phyloP scores from a whole-genome alignment of 805 yeast genomes.

The Torulaspora delbrueckii region DNA sequence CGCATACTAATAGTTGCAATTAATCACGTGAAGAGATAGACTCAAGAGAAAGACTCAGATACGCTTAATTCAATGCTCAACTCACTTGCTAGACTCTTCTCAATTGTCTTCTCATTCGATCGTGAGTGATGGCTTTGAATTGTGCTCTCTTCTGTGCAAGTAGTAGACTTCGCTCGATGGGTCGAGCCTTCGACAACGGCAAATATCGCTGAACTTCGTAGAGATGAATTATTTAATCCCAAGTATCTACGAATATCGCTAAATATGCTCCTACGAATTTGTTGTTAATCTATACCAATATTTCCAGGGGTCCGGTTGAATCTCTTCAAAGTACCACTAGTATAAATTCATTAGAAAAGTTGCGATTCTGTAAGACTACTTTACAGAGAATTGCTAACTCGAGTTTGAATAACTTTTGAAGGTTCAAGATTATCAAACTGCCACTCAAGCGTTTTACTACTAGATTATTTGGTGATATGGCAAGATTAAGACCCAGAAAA shows the following conservation, averaged over 20 bases:
- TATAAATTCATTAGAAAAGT: too few relatives aligned
- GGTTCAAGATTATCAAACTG: background rate
- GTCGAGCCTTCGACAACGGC: background rate
- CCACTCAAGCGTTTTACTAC: background rate
- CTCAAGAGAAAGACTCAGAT: too few relatives aligned
- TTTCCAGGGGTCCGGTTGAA: too few relatives aligned
- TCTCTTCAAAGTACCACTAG: too few relatives aligned
- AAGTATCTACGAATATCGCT: background rate
- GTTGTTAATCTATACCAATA: background rate
- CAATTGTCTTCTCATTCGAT: background rate
- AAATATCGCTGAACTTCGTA: background rate
- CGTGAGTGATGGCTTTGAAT: background rate
- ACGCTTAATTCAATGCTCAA: background rate
- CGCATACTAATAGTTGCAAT: background rate
- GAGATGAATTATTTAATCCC: background rate
- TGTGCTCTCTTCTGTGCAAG: background rate
- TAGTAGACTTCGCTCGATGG: background rate
- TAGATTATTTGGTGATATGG: constrained; percentile 1
- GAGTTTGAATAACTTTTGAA: background rate
- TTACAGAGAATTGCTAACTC: background rate
- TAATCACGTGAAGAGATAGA: background rate
- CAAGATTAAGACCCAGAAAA: constrained; percentile 4
- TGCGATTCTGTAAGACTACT: too few relatives aligned
- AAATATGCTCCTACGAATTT: background rate
- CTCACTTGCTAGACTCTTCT: background rate